A percentile compares a stretch with the other conserved stretches of the same genome.
Conservation (phyloP, 108 stramenopile species). For the Conticribra weissflogii region DNA sequence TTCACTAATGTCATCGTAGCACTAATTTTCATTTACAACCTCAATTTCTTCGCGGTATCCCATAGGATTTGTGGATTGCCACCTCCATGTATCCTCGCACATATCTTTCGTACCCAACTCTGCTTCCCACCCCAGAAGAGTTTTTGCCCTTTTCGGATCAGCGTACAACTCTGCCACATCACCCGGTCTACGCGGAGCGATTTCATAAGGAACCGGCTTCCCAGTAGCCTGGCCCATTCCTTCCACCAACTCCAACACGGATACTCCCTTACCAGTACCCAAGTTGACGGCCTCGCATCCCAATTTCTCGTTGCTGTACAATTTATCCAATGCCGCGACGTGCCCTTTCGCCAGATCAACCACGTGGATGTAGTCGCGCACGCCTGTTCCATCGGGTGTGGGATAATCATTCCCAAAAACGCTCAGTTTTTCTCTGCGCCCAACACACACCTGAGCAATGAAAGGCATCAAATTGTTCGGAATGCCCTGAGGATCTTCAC, state of each 20-base stretch:
- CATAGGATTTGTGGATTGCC: constrained; percentile 96
- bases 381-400: constrained; percentile 98
- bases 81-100: constrained; percentile 97
- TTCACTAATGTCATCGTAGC: neutral
- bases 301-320: constrained; percentile 59
- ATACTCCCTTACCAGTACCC: constrained; percentile 94
- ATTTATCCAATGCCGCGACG: constrained; percentile 89
- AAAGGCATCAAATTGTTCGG: constrained; percentile 98
- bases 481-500: constrained; percentile 94
- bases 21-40: constrained; percentile 38
- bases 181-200: constrained; percentile 90
- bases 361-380: constrained; percentile 99
- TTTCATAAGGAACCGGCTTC: constrained; percentile 83
- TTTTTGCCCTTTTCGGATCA: constrained; percentile 81
- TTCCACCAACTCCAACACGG: constrained; percentile 93
- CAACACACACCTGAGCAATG: constrained; percentile 92
- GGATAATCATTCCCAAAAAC: constrained; percentile 98
- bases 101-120: constrained; percentile 87
- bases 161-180: constrained; percentile 96
- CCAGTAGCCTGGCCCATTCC: constrained; percentile 94
- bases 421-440: constrained; percentile 88
- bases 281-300: constrained; percentile 94
- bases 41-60: constrained; percentile 81
- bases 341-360: constrained; percentile 98
- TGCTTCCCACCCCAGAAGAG: constrained; percentile 92